Base-by-base conservation (phyloP, 2,329 filamentous ascomycete species). In the Volutella citrinella region DNA sequence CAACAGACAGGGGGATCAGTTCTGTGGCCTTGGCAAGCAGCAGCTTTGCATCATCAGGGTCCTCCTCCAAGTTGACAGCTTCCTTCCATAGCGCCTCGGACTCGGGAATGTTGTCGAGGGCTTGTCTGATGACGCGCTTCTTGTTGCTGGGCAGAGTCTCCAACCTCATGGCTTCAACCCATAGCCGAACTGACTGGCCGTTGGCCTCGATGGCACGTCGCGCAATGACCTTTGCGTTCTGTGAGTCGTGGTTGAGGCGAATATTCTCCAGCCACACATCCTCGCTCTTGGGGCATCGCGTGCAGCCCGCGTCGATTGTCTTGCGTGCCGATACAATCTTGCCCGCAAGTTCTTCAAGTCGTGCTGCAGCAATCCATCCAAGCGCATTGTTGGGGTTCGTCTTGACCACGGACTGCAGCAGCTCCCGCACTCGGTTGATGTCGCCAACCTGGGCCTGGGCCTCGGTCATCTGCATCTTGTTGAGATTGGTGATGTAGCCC, bases 21-120 rank as follows among this genome's bases (percentile, higher is more conserved):
- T 98, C 90, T 1, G 90, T 95, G 1, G 94, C 94, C 64, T 96
- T 96, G 29, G 89, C 90, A 28, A 98, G 77, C 34, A 98, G 73
- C 36, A 98, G 70, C 43, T 83, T 82, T 5, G 94, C 94, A 65
- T 96, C 89, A 19, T 83, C 84, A 0, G 85, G 78, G 49, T 95
- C 84, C 54, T 96, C 91, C 56, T 97, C 93, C 35, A 97, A 68
- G 50, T 97, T 97, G 43, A 98, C 91, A 6, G 91, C 84, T 57
- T 94, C 89, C 59, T 97, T 98, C 93, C 93, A 98, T n/a, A 98
- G 76, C 25, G 87, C 84, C 29, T 97, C 93, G 0, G 91, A 97
- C 55, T 95, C 88, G 1, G 90, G 90, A 24, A 96, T 86, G 54
- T 95, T 84, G 52, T 97, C 87, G 27, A 98, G 72, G 0, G 93